Base-by-base conservation (phyloP, 176 grass and related monocot species). In the Pontederia crassipes region DNA sequence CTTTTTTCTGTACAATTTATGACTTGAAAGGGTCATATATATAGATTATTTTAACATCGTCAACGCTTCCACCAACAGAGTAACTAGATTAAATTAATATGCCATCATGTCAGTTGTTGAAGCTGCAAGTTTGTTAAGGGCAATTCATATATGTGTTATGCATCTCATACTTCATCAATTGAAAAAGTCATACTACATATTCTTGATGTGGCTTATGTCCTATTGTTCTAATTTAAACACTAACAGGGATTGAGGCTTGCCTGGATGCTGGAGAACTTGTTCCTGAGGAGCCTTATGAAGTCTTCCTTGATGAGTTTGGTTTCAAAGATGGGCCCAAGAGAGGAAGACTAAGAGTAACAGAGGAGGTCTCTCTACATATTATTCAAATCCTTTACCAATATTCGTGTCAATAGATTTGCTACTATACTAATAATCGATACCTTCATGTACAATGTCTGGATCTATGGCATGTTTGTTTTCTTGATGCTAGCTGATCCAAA, bases 301-400 rank as follows among this genome's bases (percentile, higher is more conserved):
- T 77, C 27, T 16, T 8, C 16, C 4, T 60, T 40, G 74, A 69
- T 77, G 18, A 61, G 8, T 17, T 55, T 8, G 74, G 65, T 58
- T 17, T 46, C 15, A 48, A 27, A 35, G 74, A 77, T 52, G 74
- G 74, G 10, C 54, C 74, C n/a, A 76, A 51, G 55, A 76, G 61
- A 62, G 64, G 55, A 62, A 66, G 74, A 52, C 46, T 60, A 10
- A 69, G 65, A 54, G 65, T 27, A 14, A 60, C 24, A 14, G 13
- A 66, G 11, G 57, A 75, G 72, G 61, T 64, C 20, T 11, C 14
- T 48, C 29, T 49, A 17, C 11, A 24, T 58, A 18, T 24, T 27
- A 14, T 15, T 16, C 14, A 2, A 12, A 54, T 54, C 14, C 14
- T 4, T 17, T 16, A 54, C 14, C 14, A 16, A 6, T 16, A 12